Base-by-base conservation (phyloP, 495 filamentous ascomycete genomes). In the Trichoderma orchidacearum region DNA sequence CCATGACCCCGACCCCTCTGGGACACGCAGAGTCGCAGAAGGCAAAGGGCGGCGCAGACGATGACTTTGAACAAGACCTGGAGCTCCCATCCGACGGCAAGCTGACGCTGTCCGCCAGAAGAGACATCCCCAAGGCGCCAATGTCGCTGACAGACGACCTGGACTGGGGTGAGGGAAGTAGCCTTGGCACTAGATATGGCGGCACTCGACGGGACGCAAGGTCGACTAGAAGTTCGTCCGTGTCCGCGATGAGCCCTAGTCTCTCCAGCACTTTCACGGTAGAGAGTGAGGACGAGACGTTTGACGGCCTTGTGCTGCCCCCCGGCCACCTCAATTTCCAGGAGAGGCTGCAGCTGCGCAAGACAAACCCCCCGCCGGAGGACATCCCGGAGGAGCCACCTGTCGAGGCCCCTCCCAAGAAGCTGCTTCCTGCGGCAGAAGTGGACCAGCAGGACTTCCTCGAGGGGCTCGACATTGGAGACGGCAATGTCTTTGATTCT, bases 271-370 rank as follows among this genome's bases (percentile, higher is more conserved):
- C 87, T 57, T 75, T 94, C 58, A 95, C 90, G 5, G 79, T 80
- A n/a, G 93, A 95, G 69, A 96, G 92, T 65, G 93, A 96, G 63
- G 91, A 95, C 63, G 93, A 96, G 60, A 82, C 85, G 5, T 76
- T 96, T 41, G 85, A 91, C 58, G 92, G 92, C 25, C 76, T 98
- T 17, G 70, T 94, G 15, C 75, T 97, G 30, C 93, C 93, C 0
- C 78, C 80, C 54, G 91, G 89, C 12, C 90, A 86, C 31, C 68
- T 98, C 15, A 81, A 95, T 66, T 85, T 97, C 60, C 80, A 79
- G 32, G 82, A 85, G 35, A 80, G 85, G 28, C 72, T 98, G 27
- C 81, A 86, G 56, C 85, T 83, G 66, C 78, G 85, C 48, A 78
- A 82, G 57, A 77, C 81, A 55, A 75, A 76, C 36, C 70, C 66